Base-by-base conservation (phyloP, 2,329 filamentous ascomycete genomes). In the Xylariales sp. region DNA sequence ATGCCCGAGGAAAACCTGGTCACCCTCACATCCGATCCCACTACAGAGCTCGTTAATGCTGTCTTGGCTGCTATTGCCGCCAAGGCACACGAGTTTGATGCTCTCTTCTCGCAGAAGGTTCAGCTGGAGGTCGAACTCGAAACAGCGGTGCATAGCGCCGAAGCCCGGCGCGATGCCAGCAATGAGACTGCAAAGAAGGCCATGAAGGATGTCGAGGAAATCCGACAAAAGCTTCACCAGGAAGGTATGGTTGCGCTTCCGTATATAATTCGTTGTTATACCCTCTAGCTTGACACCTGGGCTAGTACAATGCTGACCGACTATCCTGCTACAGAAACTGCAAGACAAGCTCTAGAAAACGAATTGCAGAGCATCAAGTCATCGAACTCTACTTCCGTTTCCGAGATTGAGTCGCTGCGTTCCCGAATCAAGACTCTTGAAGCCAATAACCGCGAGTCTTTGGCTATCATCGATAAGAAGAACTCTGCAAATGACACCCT, bases 101-200 rank as follows among this genome's bases (percentile, higher is more conserved):
- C 81, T 27, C 67, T 95, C 28, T 88, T 84, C 52, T 83, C 91
- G 8, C 87, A 95, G 48, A 97, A 96, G 66, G 74, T 96, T 30
- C 83, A 88, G 49, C 70, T 87, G 31, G 88, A 95, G 53, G 93
- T 98, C 30, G 90, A 97, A 67, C 76, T 97, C 6, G 93, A 98
- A 61, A 93, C 88, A 61, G 85, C 84, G 14, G 83, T 95, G 33
- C 83, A 89, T 51, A 85, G 78, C 48, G 83, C 85, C 42, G 91
- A 97, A 57, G 81, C 84, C 17, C 86, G 89, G 62, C 82, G 83
- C 48, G 88, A 91, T 56, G 78, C 82, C 7, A 80, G 93, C 58
- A 95, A 93, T 64, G 73, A 77, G 5, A 86, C 85, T 1, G 77
- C 88, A 30, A 88, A 94, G 45, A 91, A 91, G 59, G 83, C 85